A percentile compares a stretch with the other conserved stretches of the same genome.
phyloP scores from a whole-genome alignment of 2,329 filamentous ascomycete species.

The Fonsecaea erecta region DNA sequence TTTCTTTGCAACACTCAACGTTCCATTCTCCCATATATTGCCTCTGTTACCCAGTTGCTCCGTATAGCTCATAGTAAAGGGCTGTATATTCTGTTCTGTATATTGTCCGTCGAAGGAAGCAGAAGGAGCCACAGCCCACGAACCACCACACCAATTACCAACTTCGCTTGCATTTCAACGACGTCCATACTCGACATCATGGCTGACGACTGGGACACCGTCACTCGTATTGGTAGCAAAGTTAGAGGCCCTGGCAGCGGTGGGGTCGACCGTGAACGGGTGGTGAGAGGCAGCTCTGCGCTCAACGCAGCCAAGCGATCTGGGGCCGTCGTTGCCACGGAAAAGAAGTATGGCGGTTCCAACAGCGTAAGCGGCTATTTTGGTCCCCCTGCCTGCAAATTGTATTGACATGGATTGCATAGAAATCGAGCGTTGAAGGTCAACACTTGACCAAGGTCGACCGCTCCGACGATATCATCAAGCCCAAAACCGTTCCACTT shows the following conservation, averaged over 20 bases:
- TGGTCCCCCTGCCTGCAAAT: too few relatives aligned
- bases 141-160: constrained; percentile 13
- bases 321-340: constrained; percentile 76
- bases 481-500: constrained; percentile 86
- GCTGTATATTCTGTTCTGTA: background rate
- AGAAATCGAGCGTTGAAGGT: constrained; percentile 67
- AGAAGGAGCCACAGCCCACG: background rate
- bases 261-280: constrained; percentile 72
- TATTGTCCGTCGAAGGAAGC: background rate
- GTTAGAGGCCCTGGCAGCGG: constrained; percentile 67
- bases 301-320: constrained; percentile 87
- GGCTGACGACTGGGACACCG: constrained; percentile 73
- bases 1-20: background rate
- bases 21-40: background rate
- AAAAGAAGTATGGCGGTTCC: constrained; percentile 85
- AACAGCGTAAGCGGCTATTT: constrained; percentile 70
- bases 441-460: constrained; percentile 98
- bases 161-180: background rate
- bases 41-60: background rate
- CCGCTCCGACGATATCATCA: constrained; percentile 95
- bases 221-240: constrained; percentile 94
- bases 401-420: constrained; percentile 37
- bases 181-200: constrained; percentile 11
- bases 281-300: constrained; percentile 80
- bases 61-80: background rate